Evolutionary conservation across 345 rosid genomes (phyloP).

Genomic region (Lagerstroemia speciosa): DNA sequence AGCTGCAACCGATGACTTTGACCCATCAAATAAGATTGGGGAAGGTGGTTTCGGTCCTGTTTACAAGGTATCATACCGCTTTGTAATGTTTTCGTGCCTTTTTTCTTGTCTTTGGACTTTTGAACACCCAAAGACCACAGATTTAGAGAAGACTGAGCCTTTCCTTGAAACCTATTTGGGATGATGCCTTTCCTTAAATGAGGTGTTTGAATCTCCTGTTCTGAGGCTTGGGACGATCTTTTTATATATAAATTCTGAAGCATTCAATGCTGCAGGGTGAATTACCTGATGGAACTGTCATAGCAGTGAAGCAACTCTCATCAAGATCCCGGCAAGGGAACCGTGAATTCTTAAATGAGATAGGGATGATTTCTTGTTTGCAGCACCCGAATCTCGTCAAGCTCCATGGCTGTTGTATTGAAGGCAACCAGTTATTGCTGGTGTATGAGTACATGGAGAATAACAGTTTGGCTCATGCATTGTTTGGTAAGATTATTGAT

Average conservation of each 20-base stretch:
- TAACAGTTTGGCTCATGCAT: constrained; percentile 44
- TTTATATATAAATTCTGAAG: background rate
- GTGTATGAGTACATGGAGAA: constrained; percentile 71
- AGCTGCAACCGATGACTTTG: constrained; percentile 36
- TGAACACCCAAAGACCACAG: no score
- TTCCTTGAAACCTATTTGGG: no score
- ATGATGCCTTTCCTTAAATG: no score
- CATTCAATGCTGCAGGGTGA: constrained; percentile 18
- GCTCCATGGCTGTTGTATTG: constrained; percentile 59
- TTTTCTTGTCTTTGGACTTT: background rate
- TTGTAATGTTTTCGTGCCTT: background rate
- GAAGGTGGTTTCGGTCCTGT: constrained; percentile 50
- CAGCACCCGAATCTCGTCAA: constrained; percentile 72
- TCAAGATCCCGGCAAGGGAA: constrained; percentile 65
- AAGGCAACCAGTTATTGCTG: constrained; percentile 44
- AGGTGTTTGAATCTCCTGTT: no score
- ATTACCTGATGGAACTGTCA: constrained; percentile 43
- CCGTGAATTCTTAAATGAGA: constrained; percentile 61
- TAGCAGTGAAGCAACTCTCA: constrained; percentile 76
- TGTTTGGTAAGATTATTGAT: constrained; percentile 39
- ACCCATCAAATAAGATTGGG: constrained; percentile 29
- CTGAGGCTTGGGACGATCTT: no score
- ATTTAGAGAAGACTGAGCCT: no score
- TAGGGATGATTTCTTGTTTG: constrained; percentile 54
- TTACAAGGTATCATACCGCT: constrained; percentile 23